A percentile compares a stretch with the other conserved stretches of the same genome.
These are phyloP conservation scores for Berberis thunbergii DNA, from an alignment of 164 flowering plant species.

Conservation along the genomic window DNA sequence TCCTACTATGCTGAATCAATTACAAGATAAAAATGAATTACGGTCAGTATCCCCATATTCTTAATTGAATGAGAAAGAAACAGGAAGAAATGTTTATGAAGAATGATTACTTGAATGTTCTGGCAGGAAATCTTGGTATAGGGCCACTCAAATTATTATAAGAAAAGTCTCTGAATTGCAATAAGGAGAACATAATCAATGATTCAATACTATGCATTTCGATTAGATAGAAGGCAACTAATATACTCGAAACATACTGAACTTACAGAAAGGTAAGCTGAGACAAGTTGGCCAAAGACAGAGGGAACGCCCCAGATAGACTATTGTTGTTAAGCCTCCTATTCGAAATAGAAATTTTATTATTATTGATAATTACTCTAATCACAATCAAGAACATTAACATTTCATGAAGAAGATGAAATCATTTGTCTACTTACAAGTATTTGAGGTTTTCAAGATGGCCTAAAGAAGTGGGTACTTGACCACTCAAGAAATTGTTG, in stretches of 20 bases:
- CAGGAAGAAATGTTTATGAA: neutral
- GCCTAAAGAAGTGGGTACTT: conserved; percentile 54
- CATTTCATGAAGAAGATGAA: neutral
- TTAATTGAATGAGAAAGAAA: neutral
- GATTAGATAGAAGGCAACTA: neutral
- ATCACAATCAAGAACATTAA: neutral
- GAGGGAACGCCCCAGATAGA: conserved; percentile 69
- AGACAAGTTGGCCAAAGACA: conserved; percentile 59
- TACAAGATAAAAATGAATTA: neutral
- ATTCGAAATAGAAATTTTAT: conserved; percentile 11
- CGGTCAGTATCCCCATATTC: neutral
- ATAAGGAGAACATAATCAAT: conserved; percentile 12
- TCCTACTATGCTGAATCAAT: conserved; percentile 66
- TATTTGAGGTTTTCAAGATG: conserved; percentile 52
- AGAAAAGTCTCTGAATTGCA: conserved; percentile 16
- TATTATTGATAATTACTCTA: neutral
- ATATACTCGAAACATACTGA: neutral
- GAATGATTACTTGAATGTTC: conserved; percentile 59
- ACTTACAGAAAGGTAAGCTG: conserved; percentile 80
- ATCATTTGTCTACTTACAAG: conserved; percentile 42
- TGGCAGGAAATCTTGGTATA: conserved; percentile 18
- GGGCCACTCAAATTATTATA: too few relatives aligned
- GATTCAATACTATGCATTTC: neutral
- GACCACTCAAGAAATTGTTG: conserved; percentile 50
- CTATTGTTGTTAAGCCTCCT: conserved; percentile 97